These are phyloP conservation scores for Mallotus repandus DNA, from an alignment of 441 rosid species.

Conservation along the genomic window DNA sequence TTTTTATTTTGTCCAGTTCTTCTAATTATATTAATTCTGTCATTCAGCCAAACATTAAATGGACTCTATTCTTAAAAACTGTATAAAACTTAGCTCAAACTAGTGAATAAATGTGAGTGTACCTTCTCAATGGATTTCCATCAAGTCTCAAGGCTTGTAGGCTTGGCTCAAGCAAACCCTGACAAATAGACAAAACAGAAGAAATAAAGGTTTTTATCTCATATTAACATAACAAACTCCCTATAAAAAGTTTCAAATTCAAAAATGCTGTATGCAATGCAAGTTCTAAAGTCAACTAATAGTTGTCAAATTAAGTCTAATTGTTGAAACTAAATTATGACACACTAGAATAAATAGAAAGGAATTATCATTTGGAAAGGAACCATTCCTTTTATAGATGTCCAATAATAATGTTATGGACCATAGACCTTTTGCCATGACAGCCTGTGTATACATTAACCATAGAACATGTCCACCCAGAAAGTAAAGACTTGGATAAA, in stretches of 20 bases:
- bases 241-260: too few relatives aligned
- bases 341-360: neutral
- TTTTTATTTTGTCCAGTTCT: too few relatives aligned
- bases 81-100: neutral
- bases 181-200: conserved; percentile 16
- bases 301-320: too few relatives aligned
- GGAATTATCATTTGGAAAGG: too few relatives aligned
- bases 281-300: neutral
- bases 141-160: conserved; percentile 78
- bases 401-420: too few relatives aligned
- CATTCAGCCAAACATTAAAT: neutral
- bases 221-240: neutral
- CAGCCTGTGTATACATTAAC: too few relatives aligned
- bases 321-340: too few relatives aligned
- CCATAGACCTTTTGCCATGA: too few relatives aligned
- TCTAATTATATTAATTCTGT: too few relatives aligned
- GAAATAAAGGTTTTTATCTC: neutral
- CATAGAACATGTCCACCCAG: neutral
- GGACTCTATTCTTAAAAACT: neutral
- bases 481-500: too few relatives aligned
- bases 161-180: conserved; percentile 84
- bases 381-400: neutral
- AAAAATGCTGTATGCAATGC: neutral
- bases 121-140: conserved; percentile 94
- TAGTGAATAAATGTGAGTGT: conserved; percentile 3